These are phyloP conservation scores for Lasiodiplodia hormozganensis DNA, from an alignment of 2,329 filamentous ascomycete species.

Conservation along the genomic window DNA sequence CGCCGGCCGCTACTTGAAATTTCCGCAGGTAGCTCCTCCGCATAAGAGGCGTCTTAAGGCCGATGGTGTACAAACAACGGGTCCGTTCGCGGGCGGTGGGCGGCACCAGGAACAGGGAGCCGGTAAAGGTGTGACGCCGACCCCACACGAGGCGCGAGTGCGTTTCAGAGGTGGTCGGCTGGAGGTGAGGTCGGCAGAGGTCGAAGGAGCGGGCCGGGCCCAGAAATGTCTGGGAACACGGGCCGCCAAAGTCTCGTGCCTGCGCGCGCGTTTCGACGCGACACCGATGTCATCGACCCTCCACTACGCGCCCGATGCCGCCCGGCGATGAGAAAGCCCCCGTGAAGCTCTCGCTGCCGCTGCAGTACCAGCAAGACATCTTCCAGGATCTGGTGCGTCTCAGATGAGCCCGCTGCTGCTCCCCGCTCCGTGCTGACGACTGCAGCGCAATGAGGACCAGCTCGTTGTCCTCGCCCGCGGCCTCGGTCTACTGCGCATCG, in stretches of 20 bases:
- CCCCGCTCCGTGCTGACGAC: conserved; percentile 64
- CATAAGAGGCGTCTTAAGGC: background rate
- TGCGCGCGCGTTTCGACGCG: conserved; percentile 1
- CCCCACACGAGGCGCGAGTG: conserved; percentile 2
- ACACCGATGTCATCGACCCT: conserved; percentile 14
- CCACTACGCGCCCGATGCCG: conserved; percentile 38
- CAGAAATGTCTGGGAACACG: background rate
- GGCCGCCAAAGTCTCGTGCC: conserved; percentile 3
- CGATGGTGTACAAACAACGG: background rate
- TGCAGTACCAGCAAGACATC: conserved; percentile 92
- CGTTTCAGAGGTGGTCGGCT: conserved; percentile 20
- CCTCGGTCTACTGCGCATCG: conserved; percentile 86
- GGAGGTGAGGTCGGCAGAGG: conserved; percentile 5
- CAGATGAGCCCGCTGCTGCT: background rate
- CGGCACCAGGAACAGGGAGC: background rate
- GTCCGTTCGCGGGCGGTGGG: background rate
- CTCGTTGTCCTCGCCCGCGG: conserved; percentile 91
- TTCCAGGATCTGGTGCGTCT: conserved; percentile 64
- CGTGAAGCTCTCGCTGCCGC: conserved; percentile 81
- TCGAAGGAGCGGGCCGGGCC: background rate
- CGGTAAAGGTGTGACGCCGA: background rate
- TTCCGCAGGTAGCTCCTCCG: background rate
- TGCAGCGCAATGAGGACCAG: conserved; percentile 79
- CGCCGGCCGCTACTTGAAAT: background rate
- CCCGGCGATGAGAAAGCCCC: conserved; percentile 57